Base-by-base conservation (phyloP, 306 rosid genomes). In the Cucumis hystrix region DNA sequence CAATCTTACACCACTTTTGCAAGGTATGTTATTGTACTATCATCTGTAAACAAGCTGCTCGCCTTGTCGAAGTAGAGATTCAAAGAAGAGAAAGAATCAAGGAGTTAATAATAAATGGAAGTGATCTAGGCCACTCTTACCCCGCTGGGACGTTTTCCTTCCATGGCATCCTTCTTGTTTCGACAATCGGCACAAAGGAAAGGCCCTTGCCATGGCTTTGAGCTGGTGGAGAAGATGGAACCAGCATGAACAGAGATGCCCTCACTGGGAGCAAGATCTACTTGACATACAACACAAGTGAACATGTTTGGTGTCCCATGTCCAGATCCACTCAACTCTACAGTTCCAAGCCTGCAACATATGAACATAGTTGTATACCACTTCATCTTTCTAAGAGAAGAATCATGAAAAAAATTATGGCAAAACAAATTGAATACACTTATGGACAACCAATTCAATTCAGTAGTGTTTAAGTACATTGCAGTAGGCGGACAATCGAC, bases 171-270 rank as follows among this genome's bases (percentile, higher is more conserved):
- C 84, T 94, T 94, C 89, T 94, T 91, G 62, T 94, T 76, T 18
- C 98, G 93, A 70, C 98, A 94, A 80, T 83, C 97, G 0, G 80
- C 85, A 40, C 98, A 94, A 7, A 94, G 95, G 81, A 94, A 94
- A 57, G 98, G 98, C 16, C 98, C 98, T 75, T 94, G 94, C 97
- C 98, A 94, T 35, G 98, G 98, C 85, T 89, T 94, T 37, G 97
- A 83, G 79, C 94, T 89, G 78, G 90, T 89, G 57, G 98, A 94
- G 84, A 94, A 94, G 80, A 94, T 91, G 69, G 93, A 87, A 52
- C 98, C 96, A 4, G 97, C 97, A 51, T 94, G 96, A 75, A 95
- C 97, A 7, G 98, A 92, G 82, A 95, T 88, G 69, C 96, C 95
- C 86, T 90, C 98, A 20, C 95, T 92, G 2, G 96, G 91, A 51